Evolutionary conservation across 2,329 filamentous ascomycete species (phyloP).

Genomic region (Phoma herbarum): DNA sequence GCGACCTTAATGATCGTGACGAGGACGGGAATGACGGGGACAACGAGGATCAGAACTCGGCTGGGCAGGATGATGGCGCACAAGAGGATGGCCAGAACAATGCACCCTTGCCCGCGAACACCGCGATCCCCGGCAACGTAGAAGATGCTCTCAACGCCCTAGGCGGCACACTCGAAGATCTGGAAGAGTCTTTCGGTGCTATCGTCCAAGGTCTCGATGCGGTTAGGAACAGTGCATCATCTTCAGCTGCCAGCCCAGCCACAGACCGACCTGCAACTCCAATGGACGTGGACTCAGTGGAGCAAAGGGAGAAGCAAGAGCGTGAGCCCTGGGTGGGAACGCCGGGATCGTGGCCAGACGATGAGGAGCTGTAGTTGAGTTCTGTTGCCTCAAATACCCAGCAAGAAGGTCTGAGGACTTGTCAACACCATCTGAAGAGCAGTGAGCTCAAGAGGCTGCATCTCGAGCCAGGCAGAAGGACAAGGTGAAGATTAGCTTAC

Average conservation of each 20-base stretch:
- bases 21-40: neutral
- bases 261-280: slow-evolving; percentile 1
- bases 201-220: neutral
- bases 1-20: neutral
- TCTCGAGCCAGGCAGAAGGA: neutral
- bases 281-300: neutral
- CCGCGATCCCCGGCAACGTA: neutral
- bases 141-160: neutral
- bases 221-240: neutral
- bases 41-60: neutral
- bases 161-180: too few species aligned
- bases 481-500: neutral
- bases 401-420: neutral
- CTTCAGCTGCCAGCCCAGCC: neutral
- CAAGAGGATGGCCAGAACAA: neutral
- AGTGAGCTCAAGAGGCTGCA: neutral
- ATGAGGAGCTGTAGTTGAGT: neutral
- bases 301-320: neutral
- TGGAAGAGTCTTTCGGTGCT: neutral
- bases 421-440: neutral
- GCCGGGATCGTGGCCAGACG: neutral
- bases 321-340: neutral
- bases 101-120: neutral
- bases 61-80: neutral
- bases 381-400: neutral